Evolutionary conservation across 768 basidiomycete genomes (phyloP).

Genomic region (Naganishia vaughanmartiniae): DNA sequence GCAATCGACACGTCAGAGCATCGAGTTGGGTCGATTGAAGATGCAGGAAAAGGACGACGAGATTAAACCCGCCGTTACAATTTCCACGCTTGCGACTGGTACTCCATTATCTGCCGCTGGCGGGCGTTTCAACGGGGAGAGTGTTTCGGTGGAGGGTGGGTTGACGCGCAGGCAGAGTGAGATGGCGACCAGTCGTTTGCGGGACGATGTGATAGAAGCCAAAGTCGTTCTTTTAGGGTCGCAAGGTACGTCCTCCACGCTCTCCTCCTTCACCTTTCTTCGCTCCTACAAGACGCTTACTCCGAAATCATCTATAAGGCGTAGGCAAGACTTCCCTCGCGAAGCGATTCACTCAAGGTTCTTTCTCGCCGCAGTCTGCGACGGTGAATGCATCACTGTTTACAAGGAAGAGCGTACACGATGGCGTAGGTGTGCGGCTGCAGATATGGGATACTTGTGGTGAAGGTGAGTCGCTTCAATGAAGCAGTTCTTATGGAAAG

Average conservation of each 20-base stretch:
- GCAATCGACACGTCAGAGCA: slow-evolving; percentile 13
- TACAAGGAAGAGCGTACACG: slow-evolving; percentile 82
- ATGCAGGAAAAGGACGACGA: slow-evolving; percentile 20
- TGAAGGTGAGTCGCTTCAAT: slow-evolving; percentile 26
- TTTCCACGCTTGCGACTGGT: neutral
- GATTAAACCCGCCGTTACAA: neutral
- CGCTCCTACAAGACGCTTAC: neutral
- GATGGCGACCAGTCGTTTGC: slow-evolving; percentile 26
- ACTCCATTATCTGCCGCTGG: neutral
- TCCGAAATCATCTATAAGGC: neutral
- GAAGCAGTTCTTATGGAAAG: too few species aligned
- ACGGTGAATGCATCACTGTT: slow-evolving; percentile 92
- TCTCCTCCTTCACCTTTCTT: neutral
- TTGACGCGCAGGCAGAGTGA: slow-evolving; percentile 54
- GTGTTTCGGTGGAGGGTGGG: neutral
- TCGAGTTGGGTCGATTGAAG: slow-evolving; percentile 11
- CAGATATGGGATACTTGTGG: slow-evolving; percentile 45
- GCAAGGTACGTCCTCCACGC: slow-evolving; percentile 56
- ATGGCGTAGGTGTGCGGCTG: slow-evolving; percentile 74
- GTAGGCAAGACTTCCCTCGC: slow-evolving; percentile 91
- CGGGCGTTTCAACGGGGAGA: neutral
- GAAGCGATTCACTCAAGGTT: slow-evolving; percentile 84
- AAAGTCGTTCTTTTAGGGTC: slow-evolving; percentile 96
- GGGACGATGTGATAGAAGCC: slow-evolving; percentile 79
- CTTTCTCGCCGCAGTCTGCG: slow-evolving; percentile 81